phyloP scores from a whole-genome alignment of 2,329 filamentous ascomycete genomes.

The Verticillium zaregamsianum region DNA sequence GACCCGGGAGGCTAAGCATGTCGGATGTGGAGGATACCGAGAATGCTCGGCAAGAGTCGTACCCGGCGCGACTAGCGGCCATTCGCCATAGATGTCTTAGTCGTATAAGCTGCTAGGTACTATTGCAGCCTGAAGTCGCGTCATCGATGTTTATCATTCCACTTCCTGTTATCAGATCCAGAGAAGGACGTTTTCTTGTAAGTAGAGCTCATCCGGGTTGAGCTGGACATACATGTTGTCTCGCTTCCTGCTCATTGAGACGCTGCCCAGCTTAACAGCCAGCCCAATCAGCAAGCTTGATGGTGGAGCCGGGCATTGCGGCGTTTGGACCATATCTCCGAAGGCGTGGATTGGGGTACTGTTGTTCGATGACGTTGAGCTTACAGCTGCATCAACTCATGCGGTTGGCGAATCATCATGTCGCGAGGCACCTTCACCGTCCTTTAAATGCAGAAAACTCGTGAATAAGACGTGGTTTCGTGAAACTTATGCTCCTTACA shows the following conservation, averaged over 20 bases:
- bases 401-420: neutral
- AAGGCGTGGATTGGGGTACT: neutral
- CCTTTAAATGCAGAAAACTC: too few species aligned
- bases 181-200: neutral
- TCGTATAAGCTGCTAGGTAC: neutral
- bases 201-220: neutral
- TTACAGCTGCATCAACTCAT: neutral
- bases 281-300: neutral
- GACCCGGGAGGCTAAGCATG: neutral
- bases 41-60: neutral
- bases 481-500: too few species aligned
- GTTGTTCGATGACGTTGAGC: neutral
- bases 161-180: too few species aligned
- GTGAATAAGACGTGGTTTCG: too few species aligned
- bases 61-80: neutral
- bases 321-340: neutral
- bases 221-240: neutral
- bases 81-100: neutral
- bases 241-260: neutral
- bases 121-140: neutral
- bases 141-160: neutral
- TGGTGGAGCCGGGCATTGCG: neutral
- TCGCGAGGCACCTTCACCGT: neutral
- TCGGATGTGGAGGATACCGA: neutral
- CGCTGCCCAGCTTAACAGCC: neutral